phyloP scores from a whole-genome alignment of 306 rosid genomes.

The Vigna nakashimae region DNA sequence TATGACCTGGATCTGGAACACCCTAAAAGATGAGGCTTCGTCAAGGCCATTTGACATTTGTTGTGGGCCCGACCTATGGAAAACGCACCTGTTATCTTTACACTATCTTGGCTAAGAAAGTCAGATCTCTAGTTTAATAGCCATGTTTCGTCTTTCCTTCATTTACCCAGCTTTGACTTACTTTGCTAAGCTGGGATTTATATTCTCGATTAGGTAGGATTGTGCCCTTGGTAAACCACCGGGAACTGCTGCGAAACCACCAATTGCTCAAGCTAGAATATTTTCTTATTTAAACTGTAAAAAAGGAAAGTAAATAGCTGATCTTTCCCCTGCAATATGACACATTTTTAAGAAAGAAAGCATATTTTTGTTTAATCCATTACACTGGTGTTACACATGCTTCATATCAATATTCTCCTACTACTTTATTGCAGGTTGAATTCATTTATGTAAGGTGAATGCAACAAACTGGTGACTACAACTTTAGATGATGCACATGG shows the following conservation, averaged over 20 bases:
- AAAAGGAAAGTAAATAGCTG: neutral
- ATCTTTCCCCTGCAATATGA: neutral
- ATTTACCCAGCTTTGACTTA: no score
- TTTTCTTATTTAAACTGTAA: neutral
- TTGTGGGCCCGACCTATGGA: no score
- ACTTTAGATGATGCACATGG: neutral
- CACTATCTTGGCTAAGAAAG: no score
- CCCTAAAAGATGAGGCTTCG: neutral
- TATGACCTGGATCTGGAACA: neutral
- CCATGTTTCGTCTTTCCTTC: no score
- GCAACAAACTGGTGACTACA: neutral
- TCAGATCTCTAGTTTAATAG: no score
- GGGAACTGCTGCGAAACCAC: no score
- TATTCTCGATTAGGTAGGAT: no score
- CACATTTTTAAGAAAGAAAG: neutral
- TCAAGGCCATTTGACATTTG: no score
- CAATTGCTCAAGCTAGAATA: neutral
- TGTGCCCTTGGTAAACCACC: no score
- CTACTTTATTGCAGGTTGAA: neutral
- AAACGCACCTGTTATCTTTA: no score
- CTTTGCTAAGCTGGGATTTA: no score
- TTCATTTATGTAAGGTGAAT: neutral
- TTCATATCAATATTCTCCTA: neutral
- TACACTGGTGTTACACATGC: neutral
- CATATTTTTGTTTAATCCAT: neutral